Evolutionary conservation across 2,329 filamentous ascomycete genomes (phyloP).

Genomic region (Aureobasidium sp.): DNA sequence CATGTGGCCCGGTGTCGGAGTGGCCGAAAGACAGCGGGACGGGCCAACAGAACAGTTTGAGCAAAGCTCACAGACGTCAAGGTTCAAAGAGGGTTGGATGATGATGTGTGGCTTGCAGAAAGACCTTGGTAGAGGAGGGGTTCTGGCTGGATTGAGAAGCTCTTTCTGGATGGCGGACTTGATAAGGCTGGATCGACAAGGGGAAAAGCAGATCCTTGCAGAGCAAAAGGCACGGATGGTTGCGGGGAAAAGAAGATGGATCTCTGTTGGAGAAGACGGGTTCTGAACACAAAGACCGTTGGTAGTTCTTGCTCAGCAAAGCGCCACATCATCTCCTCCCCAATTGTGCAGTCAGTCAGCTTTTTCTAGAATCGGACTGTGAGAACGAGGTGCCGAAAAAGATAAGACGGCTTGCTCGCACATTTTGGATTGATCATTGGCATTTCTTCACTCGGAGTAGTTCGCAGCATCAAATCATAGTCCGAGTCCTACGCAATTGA

Average conservation of each 20-base stretch:
- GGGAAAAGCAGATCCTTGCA: neutral
- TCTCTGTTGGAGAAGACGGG: neutral
- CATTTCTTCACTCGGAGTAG: neutral
- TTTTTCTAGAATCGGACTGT: neutral
- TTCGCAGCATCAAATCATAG: neutral
- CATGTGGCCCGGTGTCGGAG: neutral
- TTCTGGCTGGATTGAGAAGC: neutral
- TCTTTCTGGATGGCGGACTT: neutral
- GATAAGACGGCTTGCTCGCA: conserved; percentile 1
- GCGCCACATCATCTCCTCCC: conserved; percentile 10
- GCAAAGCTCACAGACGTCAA: neutral
- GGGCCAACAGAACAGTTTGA: neutral
- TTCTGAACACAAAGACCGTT: neutral
- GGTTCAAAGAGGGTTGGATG: neutral
- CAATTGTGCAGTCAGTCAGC: neutral
- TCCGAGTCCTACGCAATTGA: neutral
- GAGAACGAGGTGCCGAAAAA: neutral
- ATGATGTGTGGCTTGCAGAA: neutral
- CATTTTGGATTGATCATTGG: neutral
- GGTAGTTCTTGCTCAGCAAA: neutral
- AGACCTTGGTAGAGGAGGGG: neutral
- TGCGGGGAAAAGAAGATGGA: neutral
- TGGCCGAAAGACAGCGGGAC: conserved; percentile 2
- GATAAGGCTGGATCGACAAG: conserved; percentile 11
- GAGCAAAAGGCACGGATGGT: neutral